These are phyloP conservation scores for Colletotrichum sp. DNA, from an alignment of 2,329 filamentous ascomycete genomes.

Conservation along the genomic window DNA sequence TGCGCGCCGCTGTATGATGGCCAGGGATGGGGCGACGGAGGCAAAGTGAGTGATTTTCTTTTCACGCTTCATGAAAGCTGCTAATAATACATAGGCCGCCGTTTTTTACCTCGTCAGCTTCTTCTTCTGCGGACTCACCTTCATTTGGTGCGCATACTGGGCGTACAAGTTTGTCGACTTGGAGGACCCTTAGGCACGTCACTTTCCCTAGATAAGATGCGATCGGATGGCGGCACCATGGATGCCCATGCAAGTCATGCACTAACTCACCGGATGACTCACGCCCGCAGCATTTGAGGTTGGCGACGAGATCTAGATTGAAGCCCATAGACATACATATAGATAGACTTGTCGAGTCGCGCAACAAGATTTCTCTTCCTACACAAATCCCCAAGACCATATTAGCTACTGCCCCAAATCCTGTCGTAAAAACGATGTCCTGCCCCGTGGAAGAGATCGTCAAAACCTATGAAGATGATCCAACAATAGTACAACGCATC, in stretches of 20 bases:
- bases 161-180: slow-evolving; percentile 28
- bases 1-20: slow-evolving; percentile 27
- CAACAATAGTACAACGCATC: slow-evolving; percentile 27
- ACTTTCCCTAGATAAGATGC: not conserved
- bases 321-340: not conserved
- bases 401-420: not conserved
- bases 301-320: not conserved
- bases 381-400: not conserved
- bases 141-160: slow-evolving; percentile 33
- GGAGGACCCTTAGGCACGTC: slow-evolving; percentile 3
- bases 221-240: not conserved
- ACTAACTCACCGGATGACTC: slow-evolving; percentile 13
- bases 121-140: slow-evolving; percentile 17
- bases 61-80: not conserved
- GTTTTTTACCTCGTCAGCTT: slow-evolving; percentile 26
- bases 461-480: slow-evolving; percentile 28
- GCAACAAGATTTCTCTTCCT: not conserved
- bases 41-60: slow-evolving; percentile 17
- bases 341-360: not conserved
- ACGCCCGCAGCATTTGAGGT: not conserved
- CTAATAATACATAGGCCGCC: slow-evolving; percentile 13
- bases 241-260: not conserved
- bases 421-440: not conserved
- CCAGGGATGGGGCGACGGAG: slow-evolving; percentile 14
- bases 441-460: slow-evolving; percentile 29